phyloP scores from a whole-genome alignment of 176 grass and related monocot genomes.

The Hordeum marinum region DNA sequence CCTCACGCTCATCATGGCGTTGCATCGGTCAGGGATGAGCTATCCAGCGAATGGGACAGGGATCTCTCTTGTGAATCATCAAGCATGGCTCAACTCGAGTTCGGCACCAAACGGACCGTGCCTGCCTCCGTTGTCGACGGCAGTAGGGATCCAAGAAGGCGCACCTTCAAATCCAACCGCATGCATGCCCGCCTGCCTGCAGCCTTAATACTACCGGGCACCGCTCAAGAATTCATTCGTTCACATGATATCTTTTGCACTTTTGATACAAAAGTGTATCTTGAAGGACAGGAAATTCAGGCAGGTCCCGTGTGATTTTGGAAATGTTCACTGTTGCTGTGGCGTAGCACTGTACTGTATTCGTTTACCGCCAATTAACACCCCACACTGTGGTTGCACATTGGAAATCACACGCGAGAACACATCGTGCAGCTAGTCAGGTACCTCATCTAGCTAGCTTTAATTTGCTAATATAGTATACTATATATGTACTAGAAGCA shows the following conservation, averaged over 20 bases:
- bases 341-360: neutral
- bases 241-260: conserved; percentile 28
- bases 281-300: conserved; percentile 14
- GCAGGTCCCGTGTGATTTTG: neutral
- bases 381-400: neutral
- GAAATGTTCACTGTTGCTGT: neutral
- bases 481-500: conserved; percentile 17
- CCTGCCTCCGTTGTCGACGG: neutral
- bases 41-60: conserved; percentile 5
- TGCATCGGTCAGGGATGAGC: conserved; percentile 37
- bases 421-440: too few species aligned
- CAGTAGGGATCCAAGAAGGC: conserved; percentile 20
- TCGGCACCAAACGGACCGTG: conserved; percentile 5
- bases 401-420: neutral
- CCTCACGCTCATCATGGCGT: conserved; percentile 29
- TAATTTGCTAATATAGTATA: conserved; percentile 3
- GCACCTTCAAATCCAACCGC: neutral
- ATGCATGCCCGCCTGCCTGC: neutral
- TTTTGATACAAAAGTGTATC: conserved; percentile 13
- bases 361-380: neutral
- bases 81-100: neutral
- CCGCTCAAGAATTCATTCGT: conserved; percentile 14
- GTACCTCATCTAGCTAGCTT: neutral
- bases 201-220: conserved; percentile 12
- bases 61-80: conserved; percentile 25